Percentiles rank a stretch among this genome's conserved stretches.
phyloP scores from a whole-genome alignment of 2,329 filamentous ascomycete genomes.

The Albifimbria verrucaria region DNA sequence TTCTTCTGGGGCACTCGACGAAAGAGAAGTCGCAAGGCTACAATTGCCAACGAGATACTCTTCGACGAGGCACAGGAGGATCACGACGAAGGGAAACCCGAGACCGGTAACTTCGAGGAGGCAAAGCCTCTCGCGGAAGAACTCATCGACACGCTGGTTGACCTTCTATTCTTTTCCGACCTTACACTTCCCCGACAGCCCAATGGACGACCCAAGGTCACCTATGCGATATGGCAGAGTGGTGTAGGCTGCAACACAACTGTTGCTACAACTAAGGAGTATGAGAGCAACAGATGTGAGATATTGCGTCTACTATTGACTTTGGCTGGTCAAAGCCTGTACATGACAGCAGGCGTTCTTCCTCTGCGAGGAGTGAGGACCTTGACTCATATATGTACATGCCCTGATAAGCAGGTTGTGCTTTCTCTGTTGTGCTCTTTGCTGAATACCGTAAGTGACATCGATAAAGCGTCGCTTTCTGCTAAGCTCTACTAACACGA shows the following conservation, averaged over 20 bases:
- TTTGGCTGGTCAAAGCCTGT: conserved; percentile 88
- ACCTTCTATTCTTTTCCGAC: conserved; percentile 87
- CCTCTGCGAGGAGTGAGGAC: conserved; percentile 80
- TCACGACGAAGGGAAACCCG: conserved; percentile 41
- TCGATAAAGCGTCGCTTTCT: background rate
- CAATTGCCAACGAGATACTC: conserved; percentile 70
- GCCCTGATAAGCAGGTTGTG: conserved; percentile 85
- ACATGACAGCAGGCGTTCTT: conserved; percentile 74
- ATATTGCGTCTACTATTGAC: conserved; percentile 83
- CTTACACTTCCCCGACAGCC: conserved; percentile 77
- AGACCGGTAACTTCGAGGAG: conserved; percentile 69
- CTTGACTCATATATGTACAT: conserved; percentile 85
- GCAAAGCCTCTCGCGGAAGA: conserved; percentile 88
- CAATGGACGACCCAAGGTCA: conserved; percentile 73
- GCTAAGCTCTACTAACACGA: conserved; percentile 11
- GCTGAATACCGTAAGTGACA: conserved; percentile 74
- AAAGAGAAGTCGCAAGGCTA: conserved; percentile 65
- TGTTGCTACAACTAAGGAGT: conserved; percentile 83
- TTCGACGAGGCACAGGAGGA: conserved; percentile 72
- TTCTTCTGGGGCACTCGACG: conserved; percentile 86
- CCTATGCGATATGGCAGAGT: conserved; percentile 96
- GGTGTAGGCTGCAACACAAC: conserved; percentile 93
- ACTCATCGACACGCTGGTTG: conserved; percentile 83
- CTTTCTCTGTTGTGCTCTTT: conserved; percentile 88
- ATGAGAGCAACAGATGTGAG: conserved; percentile 90